Evolutionary conservation across 371 early-diverging fungal genomes (phyloP), one percentile per base, ranked within the genome.

Genomic region (Blakeslea trispora): DNA sequence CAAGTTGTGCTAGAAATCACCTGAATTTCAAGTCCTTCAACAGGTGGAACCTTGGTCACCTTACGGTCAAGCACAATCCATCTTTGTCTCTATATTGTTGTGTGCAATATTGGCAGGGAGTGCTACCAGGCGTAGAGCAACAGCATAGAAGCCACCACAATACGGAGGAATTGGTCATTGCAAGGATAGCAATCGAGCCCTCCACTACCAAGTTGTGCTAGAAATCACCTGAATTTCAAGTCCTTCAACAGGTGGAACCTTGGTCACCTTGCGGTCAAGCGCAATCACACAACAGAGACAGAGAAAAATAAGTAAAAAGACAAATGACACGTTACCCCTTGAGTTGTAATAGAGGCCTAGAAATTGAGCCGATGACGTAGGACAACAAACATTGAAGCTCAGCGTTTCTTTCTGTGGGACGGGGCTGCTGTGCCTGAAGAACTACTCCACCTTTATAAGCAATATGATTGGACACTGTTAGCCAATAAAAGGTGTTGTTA

Each of bases 11-110:
- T 55, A 55, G 55, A 46, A 43, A 45, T 40, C 46, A 39, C 19
- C 39, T 46, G 45, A 46, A 55, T 55, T 46, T 55, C 55, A 46
- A 55, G 47, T 55, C 55, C 48, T 55, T 55, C 55, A 47, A 46
- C 55, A 55, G 45, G 46, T 39, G 55, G 22, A 23, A 39, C 55
- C 8, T 55, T 45, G 55, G 55, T 55, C 55, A 47, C 37, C 47
- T 55, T 55, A 21, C 55, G 47, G 45, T 40, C 55, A 55, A 39
- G 55, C 55, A 39, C 54, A 54, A 45, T 54, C 35, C 45, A 44
- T 44, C 44, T 44, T 44, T 19, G 44, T 21, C 44, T 44, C 44
- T 44, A 11, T 1, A 22, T 44, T 19, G 11, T 44, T 44, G 44
- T 44, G 44, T 28, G 47, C 41, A 55, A 46, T 55, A 18, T 55